Base-by-base conservation (phyloP, 139 green algal genomes). In the Chlorella sorokiniana region DNA sequence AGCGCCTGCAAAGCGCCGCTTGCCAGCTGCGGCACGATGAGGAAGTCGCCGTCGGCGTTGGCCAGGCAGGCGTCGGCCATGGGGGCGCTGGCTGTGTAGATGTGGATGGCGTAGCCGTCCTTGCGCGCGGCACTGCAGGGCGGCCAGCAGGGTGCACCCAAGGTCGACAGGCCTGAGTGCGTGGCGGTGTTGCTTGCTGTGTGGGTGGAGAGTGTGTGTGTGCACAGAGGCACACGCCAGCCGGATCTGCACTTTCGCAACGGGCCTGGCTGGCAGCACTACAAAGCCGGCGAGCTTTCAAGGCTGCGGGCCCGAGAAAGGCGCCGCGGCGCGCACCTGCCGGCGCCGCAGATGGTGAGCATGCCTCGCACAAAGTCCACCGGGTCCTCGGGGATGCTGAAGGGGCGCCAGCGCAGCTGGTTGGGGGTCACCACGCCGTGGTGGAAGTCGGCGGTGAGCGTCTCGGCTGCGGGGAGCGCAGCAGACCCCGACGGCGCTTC, bases 41-140 rank as follows among this genome's bases (percentile, higher is more conserved):
- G 92, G 45, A 98, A 89, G 87, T 98, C 94, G 0, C 96, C 96
- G 81, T 99, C 96, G 25, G 96, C 94, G 81, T 98, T 98, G 74
- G 88, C 88, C 22, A 99, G 77, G 79, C 90, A 96, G 56, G 38
- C 80, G 80, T 94, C 86, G 10, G 83, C 64, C 95, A 98, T 99
- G 48, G 31, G 80, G 0, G 65, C 79, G 73, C 86, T 97, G 75
- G 79, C 81, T 0, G 88, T 86, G 83, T 95, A 99, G 35, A 98
- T 85, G 85, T 99, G 95, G 40, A 99, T 94, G n/a, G 94, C 95
- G 82, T 91, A 98, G 27, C 96, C 96, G 18, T 91, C 88, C 83
- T 97, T 98, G 7, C 33, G 64, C 3, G 79, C 83, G 6, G 92
- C 85, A 72, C 94, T 97, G 88, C 38, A 33, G n/a, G 22, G 23